These are phyloP conservation scores for Maudiozyma turicensis DNA, from an alignment of 805 yeast genomes.

Conservation along the genomic window DNA sequence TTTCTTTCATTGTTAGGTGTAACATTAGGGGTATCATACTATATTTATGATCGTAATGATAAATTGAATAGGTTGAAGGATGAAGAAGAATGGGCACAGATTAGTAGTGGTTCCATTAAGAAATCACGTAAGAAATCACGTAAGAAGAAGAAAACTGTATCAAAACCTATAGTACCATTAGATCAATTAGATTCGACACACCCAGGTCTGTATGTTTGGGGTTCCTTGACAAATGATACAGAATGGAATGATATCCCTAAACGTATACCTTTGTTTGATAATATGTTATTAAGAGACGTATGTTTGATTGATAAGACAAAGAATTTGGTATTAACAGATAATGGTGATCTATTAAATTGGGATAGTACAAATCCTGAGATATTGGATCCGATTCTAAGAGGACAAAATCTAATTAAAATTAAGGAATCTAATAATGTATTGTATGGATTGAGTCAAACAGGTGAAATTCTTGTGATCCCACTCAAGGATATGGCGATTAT, in stretches of 20 bases:
- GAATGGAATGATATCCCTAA: constrained; percentile 38
- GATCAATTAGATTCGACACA: constrained; percentile 18
- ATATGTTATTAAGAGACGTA: constrained; percentile 47
- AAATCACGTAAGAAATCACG: background rate
- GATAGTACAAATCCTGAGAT: constrained; percentile 26
- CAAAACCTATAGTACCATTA: constrained; percentile 16
- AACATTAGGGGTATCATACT: background rate
- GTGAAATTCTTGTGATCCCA: constrained; percentile 31
- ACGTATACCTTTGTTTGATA: constrained; percentile 57
- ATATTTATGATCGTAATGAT: background rate
- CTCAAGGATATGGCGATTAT: constrained; percentile 3
- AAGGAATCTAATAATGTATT: constrained; percentile 45
- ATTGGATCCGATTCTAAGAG: constrained; percentile 31
- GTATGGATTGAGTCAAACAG: constrained; percentile 36
- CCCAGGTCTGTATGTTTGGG: constrained; percentile 60
- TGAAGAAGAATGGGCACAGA: background rate
- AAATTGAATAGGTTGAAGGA: background rate
- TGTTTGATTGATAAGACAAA: constrained; percentile 34
- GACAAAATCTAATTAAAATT: constrained; percentile 36
- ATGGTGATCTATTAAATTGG: constrained; percentile 73
- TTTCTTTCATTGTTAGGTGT: background rate
- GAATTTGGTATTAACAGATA: constrained; percentile 50
- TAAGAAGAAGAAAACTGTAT: constrained; percentile 29
- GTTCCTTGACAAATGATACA: constrained; percentile 31
- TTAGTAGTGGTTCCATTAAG: background rate